Evolutionary conservation across 2,329 filamentous ascomycete species (phyloP).

Genomic region (Stromatinia cepivora): DNA sequence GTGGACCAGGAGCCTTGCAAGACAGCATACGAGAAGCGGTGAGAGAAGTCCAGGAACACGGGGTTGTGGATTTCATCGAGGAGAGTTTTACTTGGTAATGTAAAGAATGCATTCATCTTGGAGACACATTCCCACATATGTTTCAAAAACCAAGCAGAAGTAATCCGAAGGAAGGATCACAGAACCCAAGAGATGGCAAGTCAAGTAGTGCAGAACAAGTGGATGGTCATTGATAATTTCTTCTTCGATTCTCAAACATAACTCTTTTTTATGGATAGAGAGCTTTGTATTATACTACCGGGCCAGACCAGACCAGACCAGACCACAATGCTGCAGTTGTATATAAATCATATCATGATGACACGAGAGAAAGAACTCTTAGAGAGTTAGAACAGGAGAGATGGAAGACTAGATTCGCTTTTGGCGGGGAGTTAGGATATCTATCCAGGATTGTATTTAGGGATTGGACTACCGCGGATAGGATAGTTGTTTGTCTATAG

Average conservation of each 20-base stretch:
- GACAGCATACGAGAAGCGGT: slow-evolving; percentile 74
- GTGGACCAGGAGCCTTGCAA: slow-evolving; percentile 71
- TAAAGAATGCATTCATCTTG: background rate
- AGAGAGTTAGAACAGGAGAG: background rate
- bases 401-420: slow-evolving; percentile 4
- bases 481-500: background rate
- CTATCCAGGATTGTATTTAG: background rate
- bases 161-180: background rate
- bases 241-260: slow-evolving; percentile 3
- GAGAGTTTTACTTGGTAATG: slow-evolving; percentile 64
- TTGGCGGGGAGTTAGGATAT: slow-evolving; percentile 15
- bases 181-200: background rate
- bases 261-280: background rate
- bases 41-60: slow-evolving; percentile 59
- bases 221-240: background rate
- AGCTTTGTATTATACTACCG: slow-evolving; percentile 9
- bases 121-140: background rate
- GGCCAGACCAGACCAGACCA: background rate
- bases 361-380: slow-evolving; percentile 7
- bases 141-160: background rate
- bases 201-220: background rate
- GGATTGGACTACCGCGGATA: background rate
- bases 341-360: slow-evolving; percentile 16
- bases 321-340: slow-evolving; percentile 5
- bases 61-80: slow-evolving; percentile 72